phyloP scores from a whole-genome alignment of 768 basidiomycete species.

The Trametes cubensis region DNA sequence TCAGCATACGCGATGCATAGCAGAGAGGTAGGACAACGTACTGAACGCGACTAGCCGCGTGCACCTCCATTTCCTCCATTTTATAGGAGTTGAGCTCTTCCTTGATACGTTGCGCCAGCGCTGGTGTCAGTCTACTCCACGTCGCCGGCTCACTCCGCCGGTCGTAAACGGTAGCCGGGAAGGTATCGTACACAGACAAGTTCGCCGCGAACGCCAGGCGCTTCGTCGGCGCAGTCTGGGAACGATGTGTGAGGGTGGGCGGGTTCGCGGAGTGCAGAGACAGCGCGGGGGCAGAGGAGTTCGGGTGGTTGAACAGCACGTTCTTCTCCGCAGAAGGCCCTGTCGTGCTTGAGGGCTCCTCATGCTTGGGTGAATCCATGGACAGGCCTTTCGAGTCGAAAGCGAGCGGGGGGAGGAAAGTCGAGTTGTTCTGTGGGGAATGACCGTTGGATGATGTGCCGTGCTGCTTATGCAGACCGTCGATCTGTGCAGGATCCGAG shows the following conservation, averaged over 20 bases:
- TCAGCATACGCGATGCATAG: conserved; percentile 4
- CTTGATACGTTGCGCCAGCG: conserved; percentile 95
- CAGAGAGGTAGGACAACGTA: conserved; percentile 45
- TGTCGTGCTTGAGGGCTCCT: conserved; percentile 37
- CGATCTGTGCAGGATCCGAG: conserved; percentile 84
- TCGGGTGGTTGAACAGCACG: conserved; percentile 76
- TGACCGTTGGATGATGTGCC: conserved; percentile 41
- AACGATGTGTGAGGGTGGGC: conserved; percentile 67
- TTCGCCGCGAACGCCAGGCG: conserved; percentile 88
- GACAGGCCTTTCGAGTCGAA: conserved; percentile 47
- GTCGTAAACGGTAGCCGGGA: conserved; percentile 88
- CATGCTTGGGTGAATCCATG: conserved; percentile 44
- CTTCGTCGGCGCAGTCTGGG: conserved; percentile 69
- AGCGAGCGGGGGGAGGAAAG: conserved; percentile 58
- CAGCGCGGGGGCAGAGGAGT: conserved; percentile 89
- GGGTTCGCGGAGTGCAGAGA: conserved; percentile 50
- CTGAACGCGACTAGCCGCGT: conserved; percentile 90
- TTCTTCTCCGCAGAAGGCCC: conserved; percentile 44
- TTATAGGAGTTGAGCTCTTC: conserved; percentile 98
- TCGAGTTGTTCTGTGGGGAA: conserved; percentile 23
- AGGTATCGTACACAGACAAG: conserved; percentile 96
- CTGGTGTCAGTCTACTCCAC: conserved; percentile 94
- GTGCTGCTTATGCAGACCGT: conserved; percentile 78
- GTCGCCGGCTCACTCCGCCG: conserved; percentile 94
- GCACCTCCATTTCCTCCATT: conserved; percentile 99